Conservation (phyloP, 768 basidiomycete species). For the Psilocybe azurescens region DNA sequence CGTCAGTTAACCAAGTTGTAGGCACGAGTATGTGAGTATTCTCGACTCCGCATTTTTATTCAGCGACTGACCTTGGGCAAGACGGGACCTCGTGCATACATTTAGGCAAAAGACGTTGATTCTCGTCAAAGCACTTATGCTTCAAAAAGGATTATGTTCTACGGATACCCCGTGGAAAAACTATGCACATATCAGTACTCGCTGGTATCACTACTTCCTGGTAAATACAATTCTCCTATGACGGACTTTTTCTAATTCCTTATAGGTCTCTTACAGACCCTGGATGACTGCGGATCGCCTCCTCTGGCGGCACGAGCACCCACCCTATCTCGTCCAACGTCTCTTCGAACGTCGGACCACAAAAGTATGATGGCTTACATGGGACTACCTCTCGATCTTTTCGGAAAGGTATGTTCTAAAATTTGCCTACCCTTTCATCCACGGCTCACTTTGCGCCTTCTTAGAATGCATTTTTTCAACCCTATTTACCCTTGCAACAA, state of each 20-base stretch:
- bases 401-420: constrained; percentile 69
- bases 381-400: constrained; percentile 93
- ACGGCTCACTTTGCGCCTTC: not conserved
- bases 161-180: constrained; percentile 93
- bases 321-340: constrained; percentile 67
- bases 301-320: constrained; percentile 71
- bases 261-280: constrained; percentile 81
- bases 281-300: constrained; percentile 93
- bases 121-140: constrained; percentile 93
- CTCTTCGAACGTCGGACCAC: constrained; percentile 85
- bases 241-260: not conserved
- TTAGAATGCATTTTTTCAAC: constrained; percentile 97
- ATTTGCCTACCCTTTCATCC: not conserved
- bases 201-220: constrained; percentile 90
- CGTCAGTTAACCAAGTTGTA: constrained; percentile 27
- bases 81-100: constrained; percentile 90
- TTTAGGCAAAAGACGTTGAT: constrained; percentile 92
- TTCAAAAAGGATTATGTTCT: constrained; percentile 97
- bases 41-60: not conserved
- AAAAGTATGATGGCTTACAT: constrained; percentile 91
- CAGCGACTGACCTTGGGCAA: constrained; percentile 30
- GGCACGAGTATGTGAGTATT: constrained; percentile 70
- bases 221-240: constrained; percentile 42
- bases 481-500: constrained; percentile 95
- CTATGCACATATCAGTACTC: constrained; percentile 98